Evolutionary conservation across 371 early-diverging fungal genomes (phyloP), one percentile per base, ranked within the genome.

Genomic region (Lichtheimia hyalospora): DNA sequence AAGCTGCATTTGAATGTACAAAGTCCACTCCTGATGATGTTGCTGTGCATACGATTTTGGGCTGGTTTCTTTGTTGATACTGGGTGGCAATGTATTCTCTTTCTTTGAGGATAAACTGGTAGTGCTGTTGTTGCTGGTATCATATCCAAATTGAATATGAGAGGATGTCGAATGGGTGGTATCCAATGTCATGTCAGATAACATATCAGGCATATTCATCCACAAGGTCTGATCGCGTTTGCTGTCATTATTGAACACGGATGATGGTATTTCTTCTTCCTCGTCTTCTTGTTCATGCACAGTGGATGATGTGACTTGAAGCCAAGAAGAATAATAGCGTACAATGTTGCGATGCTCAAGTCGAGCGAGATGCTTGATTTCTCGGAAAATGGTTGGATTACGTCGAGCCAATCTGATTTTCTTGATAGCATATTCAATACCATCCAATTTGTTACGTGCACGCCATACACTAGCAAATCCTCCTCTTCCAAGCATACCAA

Each of bases 381-480:
- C 98, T 4, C 96, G 81, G 59, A 96, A 82, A 18, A 92, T 92
- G 74, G 46, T 18, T 21, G 21, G 46, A 21, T 21, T 46, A 21
- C 21, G 46, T 18, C 10, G 63, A 51, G 75, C 74, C 5, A 88
- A 67, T 7, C 82, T 73, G 52, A 95, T 83, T 63, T 89, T 85
- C 61, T 97, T 97, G 55, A 98, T 81, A 0, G 98, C 98, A 68
- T 97, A 97, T 39, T 88, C 84, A 23, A 89, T 84, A 7, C 84
- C 90, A 66, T 96, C 96, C 49, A 94, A 67, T 61, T 84, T 83
- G 69, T 97, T 91, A 28, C 79, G 66, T 18, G 82, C 86, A 46
- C 75, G 59, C 68, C 75, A 92, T 2, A 97, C 99, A 40, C 84
- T 85, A 1, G 97, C 99, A 75, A 96, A 98, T 2, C 97, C 98